These are phyloP conservation scores for Salix caprea DNA, from an alignment of 345 rosid genomes.

Conservation along the genomic window DNA sequence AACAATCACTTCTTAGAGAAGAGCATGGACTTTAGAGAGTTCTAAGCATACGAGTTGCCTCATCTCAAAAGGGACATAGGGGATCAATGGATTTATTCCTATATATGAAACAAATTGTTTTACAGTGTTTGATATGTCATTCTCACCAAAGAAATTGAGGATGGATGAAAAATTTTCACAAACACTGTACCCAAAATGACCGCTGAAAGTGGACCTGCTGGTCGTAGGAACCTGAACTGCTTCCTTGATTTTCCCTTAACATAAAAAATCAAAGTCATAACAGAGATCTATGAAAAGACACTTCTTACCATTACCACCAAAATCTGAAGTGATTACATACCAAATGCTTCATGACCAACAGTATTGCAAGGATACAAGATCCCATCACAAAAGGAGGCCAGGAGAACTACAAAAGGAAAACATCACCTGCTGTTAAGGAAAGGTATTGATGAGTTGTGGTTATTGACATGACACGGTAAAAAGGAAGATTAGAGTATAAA, in stretches of 20 bases:
- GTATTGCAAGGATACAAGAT: slow-evolving; percentile 67
- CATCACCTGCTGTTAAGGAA: slow-evolving; percentile 50
- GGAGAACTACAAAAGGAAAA: slow-evolving; percentile 84
- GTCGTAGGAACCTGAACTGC: slow-evolving; percentile 71
- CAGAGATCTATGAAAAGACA: background rate
- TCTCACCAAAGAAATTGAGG: slow-evolving; percentile 87
- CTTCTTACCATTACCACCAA: background rate
- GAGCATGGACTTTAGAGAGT: background rate
- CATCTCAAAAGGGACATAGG: background rate
- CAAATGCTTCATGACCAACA: slow-evolving; percentile 87
- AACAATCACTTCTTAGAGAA: background rate
- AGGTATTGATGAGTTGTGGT: slow-evolving; percentile 35
- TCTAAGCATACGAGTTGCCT: background rate
- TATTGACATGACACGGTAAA: background rate
- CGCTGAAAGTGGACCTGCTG: slow-evolving; percentile 92
- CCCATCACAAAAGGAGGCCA: slow-evolving; percentile 99
- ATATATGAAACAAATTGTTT: background rate
- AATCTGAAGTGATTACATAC: slow-evolving; percentile 39
- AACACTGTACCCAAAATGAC: slow-evolving; percentile 78
- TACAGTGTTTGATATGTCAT: background rate
- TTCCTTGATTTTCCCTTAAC: slow-evolving; percentile 89
- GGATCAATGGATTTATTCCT: background rate
- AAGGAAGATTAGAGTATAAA: too few relatives aligned
- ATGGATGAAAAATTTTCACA: slow-evolving; percentile 73
- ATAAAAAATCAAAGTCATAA: slow-evolving; percentile 25